phyloP scores from a whole-genome alignment of 352 stramenopile species.

The Pythium plurisporium region DNA sequence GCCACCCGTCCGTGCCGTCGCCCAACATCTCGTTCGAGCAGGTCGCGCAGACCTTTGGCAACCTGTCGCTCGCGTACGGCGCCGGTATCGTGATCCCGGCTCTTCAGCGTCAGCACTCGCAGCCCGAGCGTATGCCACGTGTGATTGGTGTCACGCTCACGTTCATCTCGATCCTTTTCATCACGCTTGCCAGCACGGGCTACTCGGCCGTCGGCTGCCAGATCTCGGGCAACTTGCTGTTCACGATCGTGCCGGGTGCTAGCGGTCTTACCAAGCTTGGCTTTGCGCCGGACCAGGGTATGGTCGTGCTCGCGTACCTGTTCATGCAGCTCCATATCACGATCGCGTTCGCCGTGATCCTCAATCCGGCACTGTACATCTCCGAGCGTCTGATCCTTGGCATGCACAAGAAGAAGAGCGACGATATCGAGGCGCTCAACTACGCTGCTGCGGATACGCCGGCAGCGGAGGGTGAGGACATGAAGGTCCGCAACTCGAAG shows the following conservation, averaged over 20 bases:
- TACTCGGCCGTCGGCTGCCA: constrained; percentile 10
- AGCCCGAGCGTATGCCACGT: constrained; percentile 3
- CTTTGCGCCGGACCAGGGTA: constrained; percentile 39
- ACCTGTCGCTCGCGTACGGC: constrained; percentile 18
- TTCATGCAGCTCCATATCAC: constrained; percentile 45
- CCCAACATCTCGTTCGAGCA: constrained; percentile 22
- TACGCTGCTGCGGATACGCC: constrained; percentile 28
- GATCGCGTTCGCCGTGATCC: constrained; percentile 28
- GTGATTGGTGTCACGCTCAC: constrained; percentile 1
- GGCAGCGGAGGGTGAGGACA: constrained; percentile 2
- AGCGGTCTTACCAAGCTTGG: constrained; percentile 32
- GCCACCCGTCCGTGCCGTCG: constrained; percentile 11
- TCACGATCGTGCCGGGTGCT: constrained; percentile 36
- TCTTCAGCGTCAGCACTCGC: constrained; percentile 4
- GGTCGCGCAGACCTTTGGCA: constrained; percentile 25
- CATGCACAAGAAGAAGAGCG: constrained; percentile 43
- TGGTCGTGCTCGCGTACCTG: constrained; percentile 48
- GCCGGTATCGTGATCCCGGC: constrained; percentile 4
- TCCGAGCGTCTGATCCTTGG: constrained; percentile 52
- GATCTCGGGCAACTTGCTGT: constrained; percentile 12
- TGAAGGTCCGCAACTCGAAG: constrained; percentile 11
- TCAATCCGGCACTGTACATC: constrained; percentile 55
- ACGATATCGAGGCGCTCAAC: constrained; percentile 29
- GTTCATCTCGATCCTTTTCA: constrained; percentile 1
- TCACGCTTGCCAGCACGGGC: constrained; percentile 1